Base-by-base conservation (phyloP, 2,329 filamentous ascomycete genomes). In the Canariomyces notabilis region DNA sequence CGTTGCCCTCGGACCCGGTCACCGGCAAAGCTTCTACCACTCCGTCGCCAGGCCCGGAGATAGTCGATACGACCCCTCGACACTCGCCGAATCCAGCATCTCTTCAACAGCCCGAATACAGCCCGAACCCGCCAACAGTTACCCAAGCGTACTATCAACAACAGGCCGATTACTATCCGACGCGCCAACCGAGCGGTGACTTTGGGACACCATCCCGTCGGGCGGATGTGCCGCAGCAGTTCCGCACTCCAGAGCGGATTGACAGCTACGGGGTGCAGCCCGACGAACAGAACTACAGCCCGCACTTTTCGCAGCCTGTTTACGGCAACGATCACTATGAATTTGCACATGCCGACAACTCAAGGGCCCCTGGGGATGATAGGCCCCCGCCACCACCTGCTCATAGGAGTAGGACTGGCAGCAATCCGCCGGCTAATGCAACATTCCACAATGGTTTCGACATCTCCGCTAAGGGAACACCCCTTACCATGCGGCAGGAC, bases 1-100 rank as follows among this genome's bases (percentile, higher is more conserved):
- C 91, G 16, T 69, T 96, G 32, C 90, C 91, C 1, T 83, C 80
- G 1, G 87, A 93, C 61, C 88, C 89, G 12, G 77, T 85, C 50
- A 75, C 77, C 42, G 68, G 77, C 53, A 74, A 79, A 54, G 62
- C 71, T 36, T 68, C 75, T 15, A 54, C 65, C 34, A 57, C 68
- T 51, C 53, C 67, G 50, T 57, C 69, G 54, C 47, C 65, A 6
- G 59, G 67, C 36, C 63, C 66, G 16, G 73, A 76, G 34, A 68
- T 70, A 38, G 57, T 66, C 9, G 72, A 73, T 47, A 71, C 72
- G 6, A 71, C 75, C 6, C 66, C 72, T 22, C 70, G 76, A 46
- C 60, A 67, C 9, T 73, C 76, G 36, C 69, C 69, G 6, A 73
- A 67, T 37, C 38, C 44, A 5, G 20, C 41, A 12, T 29, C 26